These are phyloP conservation scores for Nannizzia gypsea DNA, from an alignment of 2,329 filamentous ascomycete species.

Conservation along the genomic window DNA sequence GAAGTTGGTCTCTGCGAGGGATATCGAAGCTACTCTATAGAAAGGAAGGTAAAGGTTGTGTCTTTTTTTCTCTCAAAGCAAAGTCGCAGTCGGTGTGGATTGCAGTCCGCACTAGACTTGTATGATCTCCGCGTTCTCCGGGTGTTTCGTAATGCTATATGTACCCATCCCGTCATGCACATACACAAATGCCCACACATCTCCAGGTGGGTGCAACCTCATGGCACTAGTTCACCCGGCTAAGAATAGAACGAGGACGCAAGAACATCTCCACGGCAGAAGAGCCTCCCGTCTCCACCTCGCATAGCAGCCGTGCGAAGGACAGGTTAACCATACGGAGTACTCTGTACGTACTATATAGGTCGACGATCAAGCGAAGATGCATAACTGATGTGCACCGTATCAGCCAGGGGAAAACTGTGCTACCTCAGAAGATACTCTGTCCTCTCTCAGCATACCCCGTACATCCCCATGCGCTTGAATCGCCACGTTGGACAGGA, in stretches of 20 bases:
- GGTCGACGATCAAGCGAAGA: neutral
- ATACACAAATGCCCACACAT: neutral
- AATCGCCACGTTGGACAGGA: neutral
- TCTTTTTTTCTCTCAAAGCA: neutral
- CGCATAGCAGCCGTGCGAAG: neutral
- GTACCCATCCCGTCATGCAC: neutral
- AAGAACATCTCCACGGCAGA: neutral
- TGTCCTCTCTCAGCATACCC: neutral
- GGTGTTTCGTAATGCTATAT: neutral
- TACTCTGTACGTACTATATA: too few species aligned
- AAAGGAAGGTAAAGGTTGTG: neutral
- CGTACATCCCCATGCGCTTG: neutral
- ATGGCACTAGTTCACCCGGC: neutral
- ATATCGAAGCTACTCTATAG: neutral
- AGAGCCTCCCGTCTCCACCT: neutral
- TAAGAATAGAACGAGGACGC: neutral
- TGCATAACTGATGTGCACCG: neutral
- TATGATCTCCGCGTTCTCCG: conserved; percentile 3
- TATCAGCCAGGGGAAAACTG: neutral
- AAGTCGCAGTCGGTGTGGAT: neutral
- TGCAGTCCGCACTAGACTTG: neutral
- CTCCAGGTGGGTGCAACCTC: neutral
- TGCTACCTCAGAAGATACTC: neutral
- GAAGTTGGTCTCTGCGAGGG: too few species aligned
- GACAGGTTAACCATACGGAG: too few species aligned